phyloP scores from a whole-genome alignment of 23 red algal species.

The Gracilariopsis chorda region DNA sequence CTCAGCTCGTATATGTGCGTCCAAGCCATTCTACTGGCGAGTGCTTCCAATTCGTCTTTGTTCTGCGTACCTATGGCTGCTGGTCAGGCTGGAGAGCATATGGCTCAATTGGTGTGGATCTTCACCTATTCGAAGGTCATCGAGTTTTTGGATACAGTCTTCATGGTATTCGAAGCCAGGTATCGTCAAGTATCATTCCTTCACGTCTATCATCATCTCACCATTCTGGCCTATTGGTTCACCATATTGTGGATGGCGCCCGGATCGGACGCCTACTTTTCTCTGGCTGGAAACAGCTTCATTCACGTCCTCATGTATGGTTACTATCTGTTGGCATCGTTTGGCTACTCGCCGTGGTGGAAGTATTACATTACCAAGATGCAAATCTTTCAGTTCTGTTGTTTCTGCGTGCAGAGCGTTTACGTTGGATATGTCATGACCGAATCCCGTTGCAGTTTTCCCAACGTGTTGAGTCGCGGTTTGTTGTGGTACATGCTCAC shows the following conservation, averaged over 20 bases:
- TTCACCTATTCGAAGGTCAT: slow-evolving; percentile 81
- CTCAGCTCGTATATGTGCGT: slow-evolving; percentile 75
- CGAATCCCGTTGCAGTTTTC: slow-evolving; percentile 58
- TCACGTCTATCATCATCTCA: slow-evolving; percentile 81
- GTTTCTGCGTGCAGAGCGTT: slow-evolving; percentile 71
- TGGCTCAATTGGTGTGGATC: slow-evolving; percentile 77
- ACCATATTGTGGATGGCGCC: slow-evolving; percentile 73
- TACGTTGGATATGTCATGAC: slow-evolving; percentile 71
- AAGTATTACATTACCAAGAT: slow-evolving; percentile 77
- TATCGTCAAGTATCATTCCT: slow-evolving; percentile 72
- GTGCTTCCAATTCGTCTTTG: slow-evolving; percentile 39
- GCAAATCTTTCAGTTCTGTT: slow-evolving; percentile 77
- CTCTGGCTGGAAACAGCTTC: slow-evolving; percentile 73
- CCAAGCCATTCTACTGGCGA: slow-evolving; percentile 44
- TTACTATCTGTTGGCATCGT: slow-evolving; percentile 77
- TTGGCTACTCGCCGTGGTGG: slow-evolving; percentile 74
- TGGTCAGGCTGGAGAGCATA: slow-evolving; percentile 38
- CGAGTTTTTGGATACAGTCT: slow-evolving; percentile 78
- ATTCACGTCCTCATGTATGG: slow-evolving; percentile 85
- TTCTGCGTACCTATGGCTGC: slow-evolving; percentile 76
- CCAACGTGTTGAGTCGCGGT: slow-evolving; percentile 43
- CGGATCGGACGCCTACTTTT: slow-evolving; percentile 79
- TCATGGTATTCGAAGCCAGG: slow-evolving; percentile 85
- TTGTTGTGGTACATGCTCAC: slow-evolving; percentile 90
- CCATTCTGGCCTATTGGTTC: slow-evolving; percentile 78